Evolutionary conservation across 441 rosid species (phyloP).

Genomic region (Mallotus japonicus): DNA sequence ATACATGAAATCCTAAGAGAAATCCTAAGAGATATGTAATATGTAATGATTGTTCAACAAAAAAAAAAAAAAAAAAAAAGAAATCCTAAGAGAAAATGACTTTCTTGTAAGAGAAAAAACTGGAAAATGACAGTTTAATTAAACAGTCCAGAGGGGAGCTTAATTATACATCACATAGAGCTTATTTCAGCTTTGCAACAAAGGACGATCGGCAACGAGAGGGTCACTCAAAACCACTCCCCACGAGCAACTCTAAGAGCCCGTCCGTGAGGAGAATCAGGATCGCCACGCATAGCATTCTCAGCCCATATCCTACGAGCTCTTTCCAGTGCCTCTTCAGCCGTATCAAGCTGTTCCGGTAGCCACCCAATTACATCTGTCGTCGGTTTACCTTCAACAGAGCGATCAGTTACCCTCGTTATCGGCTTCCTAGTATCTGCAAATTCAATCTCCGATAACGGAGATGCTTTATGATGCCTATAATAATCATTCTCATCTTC

Average conservation of each 20-base stretch:
- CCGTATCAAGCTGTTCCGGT: constrained; percentile 78
- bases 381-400: constrained; percentile 22
- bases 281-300: constrained; percentile 74
- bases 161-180: background rate
- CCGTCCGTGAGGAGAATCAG: constrained; percentile 65
- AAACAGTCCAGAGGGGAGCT: too few relatives aligned
- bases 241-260: constrained; percentile 69
- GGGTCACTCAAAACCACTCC: constrained; percentile 47
- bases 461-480: constrained; percentile 62
- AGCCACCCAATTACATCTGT: constrained; percentile 49
- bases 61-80: too few relatives aligned
- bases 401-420: constrained; percentile 62
- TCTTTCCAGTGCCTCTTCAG: constrained; percentile 64
- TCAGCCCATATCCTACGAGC: constrained; percentile 55
- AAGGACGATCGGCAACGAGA: background rate
- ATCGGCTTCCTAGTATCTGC: constrained; percentile 79
- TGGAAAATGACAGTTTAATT: too few relatives aligned
- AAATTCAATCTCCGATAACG: constrained; percentile 55
- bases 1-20: too few relatives aligned
- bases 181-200: background rate
- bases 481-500: constrained; percentile 43
- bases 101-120: too few relatives aligned
- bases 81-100: too few relatives aligned
- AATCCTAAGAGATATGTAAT: too few relatives aligned
- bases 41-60: too few relatives aligned